Evolutionary conservation across 306 rosid species (phyloP).

Genomic region (Oxytropis ochrocephala): DNA sequence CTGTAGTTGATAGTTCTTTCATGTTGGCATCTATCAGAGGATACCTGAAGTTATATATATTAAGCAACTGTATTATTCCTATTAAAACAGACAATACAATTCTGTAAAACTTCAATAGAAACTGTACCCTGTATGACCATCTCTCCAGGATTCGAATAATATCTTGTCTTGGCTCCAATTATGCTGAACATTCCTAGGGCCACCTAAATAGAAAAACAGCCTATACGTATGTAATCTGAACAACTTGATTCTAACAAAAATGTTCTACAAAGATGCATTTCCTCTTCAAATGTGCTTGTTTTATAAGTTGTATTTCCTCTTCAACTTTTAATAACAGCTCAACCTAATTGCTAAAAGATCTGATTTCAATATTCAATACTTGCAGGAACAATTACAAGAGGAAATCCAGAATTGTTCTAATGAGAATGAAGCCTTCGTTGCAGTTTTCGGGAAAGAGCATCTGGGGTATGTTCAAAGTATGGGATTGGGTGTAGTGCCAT

Average conservation of each 20-base stretch:
- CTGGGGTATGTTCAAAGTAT: too few species aligned
- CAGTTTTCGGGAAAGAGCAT: too few species aligned
- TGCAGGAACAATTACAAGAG: too few species aligned
- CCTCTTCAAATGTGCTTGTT: too few species aligned
- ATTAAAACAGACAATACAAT: constrained; percentile 1
- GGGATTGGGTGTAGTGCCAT: too few species aligned
- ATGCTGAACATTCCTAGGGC: constrained; percentile 74
- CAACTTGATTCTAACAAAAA: not conserved
- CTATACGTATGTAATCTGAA: not conserved
- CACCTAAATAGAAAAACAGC: constrained; percentile 44
- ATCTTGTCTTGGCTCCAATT: constrained; percentile 77
- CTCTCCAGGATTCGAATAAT: constrained; percentile 84
- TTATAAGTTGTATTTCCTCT: too few species aligned
- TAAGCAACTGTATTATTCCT: not conserved
- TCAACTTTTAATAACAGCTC: too few species aligned
- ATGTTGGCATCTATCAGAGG: constrained; percentile 91
- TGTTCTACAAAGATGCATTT: not conserved
- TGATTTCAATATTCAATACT: too few species aligned
- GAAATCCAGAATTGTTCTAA: too few species aligned
- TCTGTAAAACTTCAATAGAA: not conserved
- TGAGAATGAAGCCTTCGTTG: too few species aligned
- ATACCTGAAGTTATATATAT: constrained; percentile 44
- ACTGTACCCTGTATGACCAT: constrained; percentile 77
- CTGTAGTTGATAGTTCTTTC: constrained; percentile 80
- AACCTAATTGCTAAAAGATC: too few species aligned